Evolutionary conservation across 768 basidiomycete genomes (phyloP).

Genomic region (Mycena galopus): DNA sequence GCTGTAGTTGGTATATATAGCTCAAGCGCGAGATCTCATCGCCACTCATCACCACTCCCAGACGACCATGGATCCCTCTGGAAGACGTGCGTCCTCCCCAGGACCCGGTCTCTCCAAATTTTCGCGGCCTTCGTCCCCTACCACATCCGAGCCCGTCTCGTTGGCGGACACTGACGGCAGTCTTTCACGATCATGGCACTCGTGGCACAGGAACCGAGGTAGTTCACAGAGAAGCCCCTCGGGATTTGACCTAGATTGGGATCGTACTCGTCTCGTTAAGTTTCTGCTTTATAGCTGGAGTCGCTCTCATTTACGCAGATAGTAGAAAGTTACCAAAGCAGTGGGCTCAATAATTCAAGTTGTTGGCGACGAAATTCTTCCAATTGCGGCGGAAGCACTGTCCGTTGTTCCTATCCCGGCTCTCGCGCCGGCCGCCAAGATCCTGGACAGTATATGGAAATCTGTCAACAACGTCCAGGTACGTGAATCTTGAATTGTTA

Average conservation of each 20-base stretch:
- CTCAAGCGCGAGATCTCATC: neutral
- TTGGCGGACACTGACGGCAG: neutral
- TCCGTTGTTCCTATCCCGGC: constrained; percentile 13
- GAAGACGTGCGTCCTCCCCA: constrained; percentile 12
- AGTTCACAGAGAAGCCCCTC: neutral
- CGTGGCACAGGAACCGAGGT: neutral
- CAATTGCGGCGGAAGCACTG: constrained; percentile 8
- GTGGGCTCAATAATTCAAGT: constrained; percentile 3
- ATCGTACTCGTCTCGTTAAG: constrained; percentile 17
- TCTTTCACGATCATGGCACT: constrained; percentile 4
- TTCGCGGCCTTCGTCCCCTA: neutral
- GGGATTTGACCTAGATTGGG: constrained; percentile 1
- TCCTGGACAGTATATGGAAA: constrained; percentile 29
- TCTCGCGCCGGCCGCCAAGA: constrained; percentile 18
- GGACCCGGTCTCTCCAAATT: neutral
- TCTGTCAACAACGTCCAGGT: constrained; percentile 8
- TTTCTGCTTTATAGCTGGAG: neutral
- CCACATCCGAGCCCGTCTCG: neutral
- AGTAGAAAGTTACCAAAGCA: constrained; percentile 9
- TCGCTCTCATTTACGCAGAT: neutral
- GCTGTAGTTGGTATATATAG: no score
- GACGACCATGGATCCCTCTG: neutral
- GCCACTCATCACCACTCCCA: neutral
- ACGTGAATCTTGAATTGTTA: neutral
- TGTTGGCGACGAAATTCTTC: constrained; percentile 15